Evolutionary conservation across 1,284 basidiomycete genomes (phyloP).

Genomic region (Naganishia liquefaciens): DNA sequence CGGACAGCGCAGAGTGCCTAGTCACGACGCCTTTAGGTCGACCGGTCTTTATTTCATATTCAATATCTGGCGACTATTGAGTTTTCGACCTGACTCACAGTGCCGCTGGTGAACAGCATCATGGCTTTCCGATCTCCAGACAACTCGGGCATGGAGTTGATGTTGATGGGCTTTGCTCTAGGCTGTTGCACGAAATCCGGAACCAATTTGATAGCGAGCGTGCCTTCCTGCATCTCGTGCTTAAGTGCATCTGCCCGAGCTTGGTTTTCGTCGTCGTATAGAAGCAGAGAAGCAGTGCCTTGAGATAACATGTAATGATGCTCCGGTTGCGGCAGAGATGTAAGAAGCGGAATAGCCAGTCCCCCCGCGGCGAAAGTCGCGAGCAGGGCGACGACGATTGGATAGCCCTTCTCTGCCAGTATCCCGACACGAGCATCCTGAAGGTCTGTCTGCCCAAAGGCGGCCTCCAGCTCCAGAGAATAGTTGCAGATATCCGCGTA

Average conservation of each 20-base stretch:
- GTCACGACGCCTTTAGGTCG: slow-evolving; percentile 50
- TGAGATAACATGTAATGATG: slow-evolving; percentile 46
- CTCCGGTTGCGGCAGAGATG: slow-evolving; percentile 45
- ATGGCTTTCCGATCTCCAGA: slow-evolving; percentile 42
- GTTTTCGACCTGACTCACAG: slow-evolving; percentile 34
- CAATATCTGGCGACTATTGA: neutral
- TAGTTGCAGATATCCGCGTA: slow-evolving; percentile 37
- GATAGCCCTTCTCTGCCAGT: slow-evolving; percentile 41
- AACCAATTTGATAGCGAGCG: neutral
- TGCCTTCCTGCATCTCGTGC: neutral
- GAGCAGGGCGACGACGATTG: slow-evolving; percentile 39
- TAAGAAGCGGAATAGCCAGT: slow-evolving; percentile 44
- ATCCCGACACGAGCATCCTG: slow-evolving; percentile 38
- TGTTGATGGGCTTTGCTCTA: neutral
- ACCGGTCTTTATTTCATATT: slow-evolving; percentile 38
- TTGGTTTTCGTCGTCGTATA: slow-evolving; percentile 39
- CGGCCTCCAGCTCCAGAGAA: slow-evolving; percentile 13
- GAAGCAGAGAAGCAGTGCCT: slow-evolving; percentile 40
- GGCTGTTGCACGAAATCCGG: neutral
- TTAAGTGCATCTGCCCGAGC: slow-evolving; percentile 40
- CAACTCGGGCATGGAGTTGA: slow-evolving; percentile 35
- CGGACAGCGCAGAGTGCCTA: slow-evolving; percentile 44
- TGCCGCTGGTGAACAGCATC: slow-evolving; percentile 51
- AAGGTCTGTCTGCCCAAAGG: slow-evolving; percentile 10
- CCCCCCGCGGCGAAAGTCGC: slow-evolving; percentile 43